These are phyloP conservation scores for Penicillium oxalicum DNA, from an alignment of 2,329 filamentous ascomycete genomes.

Conservation along the genomic window DNA sequence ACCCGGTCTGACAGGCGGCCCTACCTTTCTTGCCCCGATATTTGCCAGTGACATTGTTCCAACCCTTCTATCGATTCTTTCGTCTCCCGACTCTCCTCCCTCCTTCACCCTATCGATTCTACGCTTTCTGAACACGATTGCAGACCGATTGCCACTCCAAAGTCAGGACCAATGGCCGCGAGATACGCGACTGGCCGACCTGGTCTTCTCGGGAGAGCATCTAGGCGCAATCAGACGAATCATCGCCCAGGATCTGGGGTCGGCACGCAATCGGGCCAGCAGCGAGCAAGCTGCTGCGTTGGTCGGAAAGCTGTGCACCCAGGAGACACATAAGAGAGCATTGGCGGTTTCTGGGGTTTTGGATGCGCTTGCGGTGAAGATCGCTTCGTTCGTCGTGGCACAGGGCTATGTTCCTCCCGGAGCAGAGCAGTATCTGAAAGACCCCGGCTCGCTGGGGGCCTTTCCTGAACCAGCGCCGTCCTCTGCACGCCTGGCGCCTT, in stretches of 20 bases:
- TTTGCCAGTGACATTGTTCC: constrained; percentile 62
- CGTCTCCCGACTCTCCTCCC: constrained; percentile 57
- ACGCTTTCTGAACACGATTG: constrained; percentile 65
- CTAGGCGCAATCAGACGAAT: constrained; percentile 61
- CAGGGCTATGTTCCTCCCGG: constrained; percentile 64
- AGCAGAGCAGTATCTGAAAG: constrained; percentile 51
- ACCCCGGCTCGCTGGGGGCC: constrained; percentile 50
- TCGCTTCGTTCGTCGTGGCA: constrained; percentile 65
- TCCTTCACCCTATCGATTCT: constrained; percentile 68
- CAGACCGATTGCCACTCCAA: constrained; percentile 57
- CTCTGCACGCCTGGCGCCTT: constrained; percentile 56
- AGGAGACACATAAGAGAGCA: constrained; percentile 64
- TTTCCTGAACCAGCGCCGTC: constrained; percentile 59
- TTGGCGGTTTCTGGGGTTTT: constrained; percentile 68
- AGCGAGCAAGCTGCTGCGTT: constrained; percentile 42
- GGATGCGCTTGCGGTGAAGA: constrained; percentile 67
- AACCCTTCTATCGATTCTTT: constrained; percentile 64
- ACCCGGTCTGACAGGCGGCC: constrained; percentile 56
- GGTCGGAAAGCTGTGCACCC: constrained; percentile 59
- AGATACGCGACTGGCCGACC: constrained; percentile 52
- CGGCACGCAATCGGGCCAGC: constrained; percentile 48
- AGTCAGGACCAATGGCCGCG: constrained; percentile 47
- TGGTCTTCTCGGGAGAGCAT: constrained; percentile 58
- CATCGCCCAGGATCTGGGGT: constrained; percentile 53
- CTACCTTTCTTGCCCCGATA: constrained; percentile 69